phyloP scores from a whole-genome alignment of 257 asterid species.

The Plectranthus barbatus region DNA sequence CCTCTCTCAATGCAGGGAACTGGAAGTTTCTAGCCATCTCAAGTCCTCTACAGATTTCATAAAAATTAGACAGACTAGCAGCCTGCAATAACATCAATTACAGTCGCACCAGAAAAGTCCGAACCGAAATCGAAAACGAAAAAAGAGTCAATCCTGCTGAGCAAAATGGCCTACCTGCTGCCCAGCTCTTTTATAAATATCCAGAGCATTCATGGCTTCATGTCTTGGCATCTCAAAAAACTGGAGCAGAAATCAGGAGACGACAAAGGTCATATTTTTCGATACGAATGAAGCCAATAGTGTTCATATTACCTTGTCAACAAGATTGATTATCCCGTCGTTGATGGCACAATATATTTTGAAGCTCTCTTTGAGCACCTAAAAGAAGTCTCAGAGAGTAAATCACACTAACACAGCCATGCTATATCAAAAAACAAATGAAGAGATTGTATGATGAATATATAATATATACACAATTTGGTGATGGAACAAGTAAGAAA shows the following conservation, averaged over 20 bases:
- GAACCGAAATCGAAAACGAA: not conserved
- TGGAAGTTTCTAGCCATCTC: conserved; percentile 95
- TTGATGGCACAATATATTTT: conserved; percentile 86
- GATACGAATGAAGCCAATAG: not conserved
- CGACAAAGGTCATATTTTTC: conserved; percentile 5
- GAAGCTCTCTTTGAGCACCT: conserved; percentile 97
- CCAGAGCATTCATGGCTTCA: conserved; percentile 86
- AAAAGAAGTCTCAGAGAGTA: conserved; percentile 9
- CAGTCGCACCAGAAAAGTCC: conserved; percentile 1
- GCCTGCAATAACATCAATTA: conserved; percentile 45
- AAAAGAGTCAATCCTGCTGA: not conserved
- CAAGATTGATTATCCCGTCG: conserved; percentile 92
- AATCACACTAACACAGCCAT: not conserved
- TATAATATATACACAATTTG: not conserved
- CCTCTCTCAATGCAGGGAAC: conserved; percentile 87
- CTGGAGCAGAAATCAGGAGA: conserved; percentile 39
- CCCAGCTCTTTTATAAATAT: conserved; percentile 90
- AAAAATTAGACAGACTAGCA: conserved; percentile 70
- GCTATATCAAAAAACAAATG: too few species aligned
- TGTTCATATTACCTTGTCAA: conserved; percentile 67
- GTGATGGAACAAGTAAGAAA: conserved; percentile 7
- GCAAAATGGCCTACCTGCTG: conserved; percentile 62
- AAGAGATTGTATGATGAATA: not conserved
- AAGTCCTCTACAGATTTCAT: conserved; percentile 83
- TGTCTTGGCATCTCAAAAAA: conserved; percentile 98